Evolutionary conservation across 805 yeast genomes (phyloP).

Genomic region (Zygoascus ofunaensis): DNA sequence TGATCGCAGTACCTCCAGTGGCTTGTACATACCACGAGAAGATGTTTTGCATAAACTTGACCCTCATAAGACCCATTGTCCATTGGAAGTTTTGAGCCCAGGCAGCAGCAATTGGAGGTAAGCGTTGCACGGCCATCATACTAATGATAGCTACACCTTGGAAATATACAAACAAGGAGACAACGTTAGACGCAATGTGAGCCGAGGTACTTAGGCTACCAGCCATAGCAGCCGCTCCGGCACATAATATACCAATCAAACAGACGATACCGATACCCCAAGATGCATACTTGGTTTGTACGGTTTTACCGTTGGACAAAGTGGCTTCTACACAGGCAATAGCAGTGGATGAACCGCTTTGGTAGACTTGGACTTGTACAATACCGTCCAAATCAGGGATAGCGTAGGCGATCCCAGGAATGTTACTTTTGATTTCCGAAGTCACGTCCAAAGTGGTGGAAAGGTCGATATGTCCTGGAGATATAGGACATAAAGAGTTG

Average conservation of each 20-base stretch:
- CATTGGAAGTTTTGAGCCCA: conserved; percentile 97
- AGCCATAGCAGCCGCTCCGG: conserved; percentile 76
- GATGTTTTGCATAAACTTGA: conserved; percentile 67
- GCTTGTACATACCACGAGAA: conserved; percentile 93
- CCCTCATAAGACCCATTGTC: conserved; percentile 85
- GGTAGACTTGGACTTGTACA: conserved; percentile 62
- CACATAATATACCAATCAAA: conserved; percentile 76
- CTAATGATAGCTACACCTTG: conserved; percentile 86
- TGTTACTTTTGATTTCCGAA: conserved; percentile 33
- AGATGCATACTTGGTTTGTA: conserved; percentile 80
- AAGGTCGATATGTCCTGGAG: conserved; percentile 80
- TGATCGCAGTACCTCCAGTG: conserved; percentile 84
- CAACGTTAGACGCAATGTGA: conserved; percentile 93
- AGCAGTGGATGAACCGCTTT: conserved; percentile 38
- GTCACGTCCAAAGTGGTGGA: conserved; percentile 34
- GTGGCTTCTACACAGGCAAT: conserved; percentile 91
- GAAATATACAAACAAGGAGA: conserved; percentile 86
- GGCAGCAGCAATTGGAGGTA: conserved; percentile 96
- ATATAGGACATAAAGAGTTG: conserved; percentile 62
- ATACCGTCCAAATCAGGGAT: conserved; percentile 93
- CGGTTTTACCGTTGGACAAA: conserved; percentile 83
- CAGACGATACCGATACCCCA: conserved; percentile 96
- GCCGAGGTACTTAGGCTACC: conserved; percentile 93
- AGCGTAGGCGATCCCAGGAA: conserved; percentile 81
- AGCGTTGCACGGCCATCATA: conserved; percentile 87